These are phyloP conservation scores for Albophoma yamanashiensis DNA, from an alignment of 2,329 filamentous ascomycete genomes.

Conservation along the genomic window DNA sequence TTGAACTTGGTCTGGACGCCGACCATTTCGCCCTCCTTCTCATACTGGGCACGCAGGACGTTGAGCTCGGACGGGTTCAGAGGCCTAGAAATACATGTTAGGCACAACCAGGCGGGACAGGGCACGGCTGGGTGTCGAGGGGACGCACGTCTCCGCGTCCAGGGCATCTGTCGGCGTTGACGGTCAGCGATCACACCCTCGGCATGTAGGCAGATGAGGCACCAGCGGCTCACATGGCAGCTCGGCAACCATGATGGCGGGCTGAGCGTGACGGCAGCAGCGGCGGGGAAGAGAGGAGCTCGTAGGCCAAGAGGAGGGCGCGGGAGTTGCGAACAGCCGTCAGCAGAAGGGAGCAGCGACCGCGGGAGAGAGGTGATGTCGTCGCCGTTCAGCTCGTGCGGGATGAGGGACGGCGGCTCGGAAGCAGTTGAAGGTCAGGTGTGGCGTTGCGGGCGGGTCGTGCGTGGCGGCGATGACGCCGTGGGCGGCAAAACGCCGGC, in stretches of 20 bases:
- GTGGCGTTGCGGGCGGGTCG: neutral
- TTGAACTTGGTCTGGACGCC: conserved; percentile 99
- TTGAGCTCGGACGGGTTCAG: conserved; percentile 86
- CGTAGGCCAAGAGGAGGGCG: neutral
- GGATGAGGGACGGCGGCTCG: neutral
- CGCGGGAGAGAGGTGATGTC: neutral
- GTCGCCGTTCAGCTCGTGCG: neutral
- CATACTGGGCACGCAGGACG: conserved; percentile 87
- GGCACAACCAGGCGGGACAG: neutral
- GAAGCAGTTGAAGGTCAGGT: neutral
- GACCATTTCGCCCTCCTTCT: conserved; percentile 95
- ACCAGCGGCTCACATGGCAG: conserved; percentile 31
- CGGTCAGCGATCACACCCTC: conserved; percentile 5
- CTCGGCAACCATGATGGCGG: conserved; percentile 32
- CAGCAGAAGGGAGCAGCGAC: neutral
- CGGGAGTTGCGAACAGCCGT: neutral
- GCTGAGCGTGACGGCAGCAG: neutral
- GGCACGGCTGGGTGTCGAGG: conserved; percentile 2
- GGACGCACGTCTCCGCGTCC: conserved; percentile 80
- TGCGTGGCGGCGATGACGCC: neutral
- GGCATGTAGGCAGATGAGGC: neutral
- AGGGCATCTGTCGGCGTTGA: conserved; percentile 56
- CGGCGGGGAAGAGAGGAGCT: neutral
- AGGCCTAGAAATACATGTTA: conserved; percentile 42
- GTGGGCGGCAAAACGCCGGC: neutral